Evolutionary conservation across 805 yeast species (phyloP), one percentile per base, ranked within the genome.

Genomic region (Candida railenensis): DNA sequence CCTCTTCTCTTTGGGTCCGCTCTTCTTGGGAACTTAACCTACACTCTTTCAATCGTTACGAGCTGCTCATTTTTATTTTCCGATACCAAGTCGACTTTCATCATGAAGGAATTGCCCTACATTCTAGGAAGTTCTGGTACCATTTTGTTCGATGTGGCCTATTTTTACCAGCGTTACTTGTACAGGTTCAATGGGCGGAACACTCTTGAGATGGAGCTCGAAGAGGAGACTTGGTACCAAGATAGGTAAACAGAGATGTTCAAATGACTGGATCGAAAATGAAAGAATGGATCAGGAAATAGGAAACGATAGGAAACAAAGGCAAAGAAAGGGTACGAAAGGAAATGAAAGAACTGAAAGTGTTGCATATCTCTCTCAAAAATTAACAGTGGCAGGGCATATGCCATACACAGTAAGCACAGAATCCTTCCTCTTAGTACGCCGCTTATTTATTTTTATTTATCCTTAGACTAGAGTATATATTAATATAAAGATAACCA

Each of bases 71-170:
- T 81, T 40, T 43, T 62, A 3, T 52, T 45, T 37, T 59, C 55
- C 3, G 66, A 63, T 1, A 66, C 71, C 36, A 70, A 67, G 53
- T 4, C 48, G 22, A 53, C 53, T 45, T 91, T 87, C 58, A 64
- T 89, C 22, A 53, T 69, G 52, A 82, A 80, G 40, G 96, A 90
- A 56, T 61, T 89, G 44, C 96, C 97, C 0, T 91, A 84, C 58
- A 73, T 92, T 28, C 57, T 89, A 21, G 97, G 97, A 1, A 83
- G 94, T 53, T 78, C 89, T 0, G 97, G 97, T 5, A 90, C 97
- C 0, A 77, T 90, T 16, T 53, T 82, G 2, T 89, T 91, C 63
- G 97, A 91, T 61, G 49, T 82, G 34, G 66, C 80, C 3, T 85
- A 84, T 59, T 83, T 85, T 56, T 83, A 82, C 59, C 94, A 86